A percentile compares a stretch with the other conserved stretches of the same genome.
Conservation (phyloP, 2,329 filamentous ascomycete species). For the Pseudomassariella vexata region DNA sequence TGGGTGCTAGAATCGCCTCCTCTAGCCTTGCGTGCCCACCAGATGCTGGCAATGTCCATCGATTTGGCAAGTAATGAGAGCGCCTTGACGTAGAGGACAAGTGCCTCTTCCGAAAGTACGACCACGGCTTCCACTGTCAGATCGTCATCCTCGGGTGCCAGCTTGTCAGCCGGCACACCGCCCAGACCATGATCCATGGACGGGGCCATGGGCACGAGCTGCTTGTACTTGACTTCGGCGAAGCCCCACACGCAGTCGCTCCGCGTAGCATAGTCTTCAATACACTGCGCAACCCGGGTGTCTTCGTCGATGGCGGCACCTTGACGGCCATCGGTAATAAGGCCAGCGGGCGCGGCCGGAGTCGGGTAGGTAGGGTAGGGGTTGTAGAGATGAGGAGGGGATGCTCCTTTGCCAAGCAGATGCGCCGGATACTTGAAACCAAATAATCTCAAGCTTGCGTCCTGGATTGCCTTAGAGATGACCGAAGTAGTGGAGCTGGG, state of each 20-base stretch:
- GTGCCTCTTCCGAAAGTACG: conserved; percentile 83
- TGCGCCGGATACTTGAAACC: conserved; percentile 65
- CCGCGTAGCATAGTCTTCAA: conserved; percentile 87
- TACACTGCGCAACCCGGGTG: conserved; percentile 66
- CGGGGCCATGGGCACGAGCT: conserved; percentile 84
- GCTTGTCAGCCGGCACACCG: conserved; percentile 49
- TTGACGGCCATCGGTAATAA: conserved; percentile 62
- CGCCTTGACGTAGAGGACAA: conserved; percentile 95
- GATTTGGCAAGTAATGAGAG: conserved; percentile 84
- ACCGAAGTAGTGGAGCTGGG: conserved; percentile 74
- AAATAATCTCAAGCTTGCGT: conserved; percentile 74
- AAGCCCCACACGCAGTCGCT: conserved; percentile 97
- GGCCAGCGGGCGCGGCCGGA: conserved; percentile 52
- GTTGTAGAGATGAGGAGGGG: conserved; percentile 69
- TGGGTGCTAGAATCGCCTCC: conserved; percentile 48
- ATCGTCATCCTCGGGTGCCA: conserved; percentile 59
- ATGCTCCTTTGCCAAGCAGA: conserved; percentile 55
- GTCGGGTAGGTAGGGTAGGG: conserved; percentile 83
- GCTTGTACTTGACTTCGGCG: conserved; percentile 97
- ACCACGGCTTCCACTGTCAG: conserved; percentile 83
- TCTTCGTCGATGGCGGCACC: conserved; percentile 70
- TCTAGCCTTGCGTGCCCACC: conserved; percentile 81
- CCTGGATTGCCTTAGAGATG: conserved; percentile 90
- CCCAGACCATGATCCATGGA: conserved; percentile 68
- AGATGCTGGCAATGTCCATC: conserved; percentile 89